Base-by-base conservation (phyloP, 2,329 filamentous ascomycete species). In the Chrysosporium queenslandicum region DNA sequence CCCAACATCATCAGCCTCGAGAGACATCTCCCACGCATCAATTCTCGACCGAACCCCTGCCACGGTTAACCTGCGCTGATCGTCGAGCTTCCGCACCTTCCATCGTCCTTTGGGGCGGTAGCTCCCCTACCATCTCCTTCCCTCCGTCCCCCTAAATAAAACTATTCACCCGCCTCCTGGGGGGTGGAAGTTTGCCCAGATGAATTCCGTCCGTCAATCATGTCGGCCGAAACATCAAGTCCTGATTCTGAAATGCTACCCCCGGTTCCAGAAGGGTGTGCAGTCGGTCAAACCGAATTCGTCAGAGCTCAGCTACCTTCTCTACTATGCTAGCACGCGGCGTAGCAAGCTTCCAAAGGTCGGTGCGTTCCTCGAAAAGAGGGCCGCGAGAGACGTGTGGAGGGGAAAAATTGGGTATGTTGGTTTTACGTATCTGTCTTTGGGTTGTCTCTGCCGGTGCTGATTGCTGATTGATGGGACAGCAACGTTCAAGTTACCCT, bases 311-410 rank as follows among this genome's bases (percentile, higher is more conserved):
- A 94, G 88, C 71, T 97, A 97, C 68, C 80, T 98, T 58, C 81
- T 97, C 51, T 97, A 94, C 77, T 97, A 98, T 75, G 89, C 87
- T 56, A 94, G 87, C 66, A 95, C 90, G 61, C 87, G 91, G 55
- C 83, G 88, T 59, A 91, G 87, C 71, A 98, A 97, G 77, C 82
- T 97, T 61, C 87, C 92, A 64, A 98, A 98, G 72, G 90, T 98
- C 60, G 89, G 88, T 68, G 83, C 82, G 61, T 98, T 96, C 66
- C 77, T 98, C 58, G 90, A 97, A 74, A 94, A 91, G 76, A 88
- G 91, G 74, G 92, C 88, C 20, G 86, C 86, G 56, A 85, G 82
- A 64, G 92, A 98, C 74, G 88, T 96, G 59, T 94, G 85, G 81
- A 86, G 87, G 65, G 79, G 82, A 68, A 83, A 88, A 64, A 87